These are phyloP conservation scores for Pseudocercospora fijiensis DNA, from an alignment of 2,329 filamentous ascomycete genomes.

Conservation along the genomic window DNA sequence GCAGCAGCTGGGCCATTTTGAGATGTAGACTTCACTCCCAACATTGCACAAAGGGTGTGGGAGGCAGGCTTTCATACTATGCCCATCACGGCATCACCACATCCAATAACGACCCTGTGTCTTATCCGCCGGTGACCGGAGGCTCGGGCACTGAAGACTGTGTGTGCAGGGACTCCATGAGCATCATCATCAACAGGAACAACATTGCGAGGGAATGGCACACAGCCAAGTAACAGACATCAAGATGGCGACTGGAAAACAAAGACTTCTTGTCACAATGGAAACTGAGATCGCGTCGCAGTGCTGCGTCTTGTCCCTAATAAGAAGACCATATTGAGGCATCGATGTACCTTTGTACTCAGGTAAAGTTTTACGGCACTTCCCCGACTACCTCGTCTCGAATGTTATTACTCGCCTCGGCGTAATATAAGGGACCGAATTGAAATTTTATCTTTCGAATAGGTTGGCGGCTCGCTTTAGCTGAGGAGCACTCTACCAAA, in stretches of 20 bases:
- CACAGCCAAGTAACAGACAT: not conserved
- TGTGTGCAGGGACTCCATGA: not conserved
- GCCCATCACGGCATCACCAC: not conserved
- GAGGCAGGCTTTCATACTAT: not conserved
- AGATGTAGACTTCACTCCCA: not conserved
- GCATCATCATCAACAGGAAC: not conserved
- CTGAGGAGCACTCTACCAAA: too few species aligned
- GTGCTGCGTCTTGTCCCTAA: not conserved
- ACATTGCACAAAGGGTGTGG: not conserved
- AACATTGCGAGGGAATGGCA: not conserved
- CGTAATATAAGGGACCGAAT: too few species aligned
- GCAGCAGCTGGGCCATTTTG: not conserved
- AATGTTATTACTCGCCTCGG: not conserved
- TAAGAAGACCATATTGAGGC: not conserved
- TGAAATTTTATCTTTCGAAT: too few species aligned
- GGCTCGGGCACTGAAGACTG: not conserved
- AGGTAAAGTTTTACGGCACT: not conserved
- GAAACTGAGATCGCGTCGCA: not conserved
- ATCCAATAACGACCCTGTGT: not conserved
- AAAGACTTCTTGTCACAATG: not conserved
- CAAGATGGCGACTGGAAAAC: not conserved
- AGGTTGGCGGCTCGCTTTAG: too few species aligned
- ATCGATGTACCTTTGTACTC: not conserved
- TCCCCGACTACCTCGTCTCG: not conserved
- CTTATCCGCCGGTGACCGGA: too few species aligned